Base-by-base conservation (phyloP, 1,139 yeast species). In the Sugiyamaella castrensis region DNA sequence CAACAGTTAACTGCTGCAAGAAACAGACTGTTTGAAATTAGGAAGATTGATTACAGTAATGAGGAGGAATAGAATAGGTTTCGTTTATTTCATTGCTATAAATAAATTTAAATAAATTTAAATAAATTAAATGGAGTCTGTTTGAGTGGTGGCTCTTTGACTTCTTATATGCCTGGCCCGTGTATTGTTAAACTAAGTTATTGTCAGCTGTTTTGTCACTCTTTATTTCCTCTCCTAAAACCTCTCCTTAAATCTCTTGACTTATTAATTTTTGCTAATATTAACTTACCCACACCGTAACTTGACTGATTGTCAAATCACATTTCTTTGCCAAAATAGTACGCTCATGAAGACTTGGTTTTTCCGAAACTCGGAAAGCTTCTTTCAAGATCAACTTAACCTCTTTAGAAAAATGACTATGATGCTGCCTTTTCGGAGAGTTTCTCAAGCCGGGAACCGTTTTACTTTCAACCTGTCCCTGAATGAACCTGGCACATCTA, bases 1-100 rank as follows among this genome's bases (percentile, higher is more conserved):
- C 87, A 87, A 59, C 79, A 83, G 52, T 72, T 87, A 58, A 71
- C 72, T 46, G 66, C 79, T 10, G 95, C 96, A 0, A 77, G 96
- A 65, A 87, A 85, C 69, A 79, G 87, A 61, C 73, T 88, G 54
- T 95, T 95, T 31, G 95, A 87, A 59, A 88, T 88, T 56, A 76
- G 96, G 67, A 86, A 84, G 68, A 82, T 77, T 51, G 84, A 87
- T 42, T 84, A 84, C 60, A 73, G 74, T 50, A 84, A 81, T 58
- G 86, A 79, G 53, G 79, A 78, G 51, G 83, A 77, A 48, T 19
- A 19, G 83, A 57, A 24, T 55, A 55, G 30, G 13, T 36, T 2
- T 40, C n/a, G 13, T 33, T 11, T 15, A 16, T 37, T 37, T 34
- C 24, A 4, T 19, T 19, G 16, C 15, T 7, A 15, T 32, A 15